Evolutionary conservation across 345 rosid species (phyloP), one percentile per base, ranked within the genome.

Genomic region (Euclidium syriacum): DNA sequence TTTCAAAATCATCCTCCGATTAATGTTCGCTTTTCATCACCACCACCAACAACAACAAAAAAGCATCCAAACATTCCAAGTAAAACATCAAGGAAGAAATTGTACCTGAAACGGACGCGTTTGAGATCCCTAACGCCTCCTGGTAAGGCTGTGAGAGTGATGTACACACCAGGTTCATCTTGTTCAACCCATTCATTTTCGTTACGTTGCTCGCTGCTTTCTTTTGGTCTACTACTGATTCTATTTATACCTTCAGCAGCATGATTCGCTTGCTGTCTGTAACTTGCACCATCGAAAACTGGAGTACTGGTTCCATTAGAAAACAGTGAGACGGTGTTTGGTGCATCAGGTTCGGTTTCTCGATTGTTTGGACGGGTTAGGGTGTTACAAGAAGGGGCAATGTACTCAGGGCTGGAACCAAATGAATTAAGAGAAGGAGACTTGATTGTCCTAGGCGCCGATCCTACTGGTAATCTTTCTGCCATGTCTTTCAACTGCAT

Each of bases 21-120:
- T 33, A 59, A n/a, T 29, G 11, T 7, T 27, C 35, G 22, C n/a
- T n/a, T 36, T 53, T 36, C 41, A 38, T 57, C 34, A 43, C 12
- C 8, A 51, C 24, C 30, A 40, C 44, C 19, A 59, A 38, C 8
- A 51, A 32, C 30, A 40, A 50, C 19, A 59, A 38, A 29, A 11
- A 2, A 20, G 52, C 19, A 55, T 59, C n/a, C 19, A 34, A 10
- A 11, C 35, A 35, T 49, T 5, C 14, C 18, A 44, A 44, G 34
- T 7, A 18, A 4, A 24, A 24, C 4, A 15, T 9, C 5, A 5
- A 53, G 26, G 39, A 26, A 6, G 26, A 47, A n/a, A 32, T 1
- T 36, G 36, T 79, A 95, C 97, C 99, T 95, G 85, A 95, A 95
- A 67, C 99, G 97, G 55, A 95, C 99, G 44, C 97, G 90, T 75